Evolutionary conservation across 768 basidiomycete species (phyloP), one percentile per base, ranked within the genome.

Genomic region (Suillus spraguei): DNA sequence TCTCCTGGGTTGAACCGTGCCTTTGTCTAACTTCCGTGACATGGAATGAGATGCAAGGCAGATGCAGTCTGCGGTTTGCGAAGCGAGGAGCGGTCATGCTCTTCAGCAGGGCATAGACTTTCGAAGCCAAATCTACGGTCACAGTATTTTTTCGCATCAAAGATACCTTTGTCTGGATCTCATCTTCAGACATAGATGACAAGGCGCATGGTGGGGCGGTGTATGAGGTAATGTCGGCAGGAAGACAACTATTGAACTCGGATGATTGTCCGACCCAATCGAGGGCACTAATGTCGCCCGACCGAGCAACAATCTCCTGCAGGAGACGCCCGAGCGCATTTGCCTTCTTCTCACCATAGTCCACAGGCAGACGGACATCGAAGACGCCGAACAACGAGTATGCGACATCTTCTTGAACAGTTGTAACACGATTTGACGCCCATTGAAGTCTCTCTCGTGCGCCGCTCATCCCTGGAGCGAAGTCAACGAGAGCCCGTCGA

Each of bases 241-340:
- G 70, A 39, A 71, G 66, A 41, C 71, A 71, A 4, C 63, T 61
- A 33, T 72, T 70, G 33, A 70, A 70, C n/a, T 62, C 59, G 1
- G 69, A 70, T 13, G 61, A 5, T 7, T 54, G 36, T 24, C 70
- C 70, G 2, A 61, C 65, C 69, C 70, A 71, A 20, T 54, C 65
- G 13, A 71, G 56, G 41, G 68, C 64, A 9, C 54, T 63, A 0
- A 63, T 49, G 33, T 71, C 71, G 16, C 55, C 63, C 1, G 71
- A 72, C 11, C 42, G 53, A 16, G 54, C 61, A 3, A 71, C 54
- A 10, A 71, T 28, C 3, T 59, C 53, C 4, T 39, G 64, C 58
- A 69, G 39, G 2, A 74, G 61, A 1, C 41, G 41, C 6, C 41
- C 41, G 41, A 41, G 41, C 5, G 41, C 41, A 7, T 17, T 17